Percentiles rank a stretch among this genome's conserved stretches.
Conservation (phyloP, 192 early-diverging fungal species). For the Gigaspora rosea region DNA sequence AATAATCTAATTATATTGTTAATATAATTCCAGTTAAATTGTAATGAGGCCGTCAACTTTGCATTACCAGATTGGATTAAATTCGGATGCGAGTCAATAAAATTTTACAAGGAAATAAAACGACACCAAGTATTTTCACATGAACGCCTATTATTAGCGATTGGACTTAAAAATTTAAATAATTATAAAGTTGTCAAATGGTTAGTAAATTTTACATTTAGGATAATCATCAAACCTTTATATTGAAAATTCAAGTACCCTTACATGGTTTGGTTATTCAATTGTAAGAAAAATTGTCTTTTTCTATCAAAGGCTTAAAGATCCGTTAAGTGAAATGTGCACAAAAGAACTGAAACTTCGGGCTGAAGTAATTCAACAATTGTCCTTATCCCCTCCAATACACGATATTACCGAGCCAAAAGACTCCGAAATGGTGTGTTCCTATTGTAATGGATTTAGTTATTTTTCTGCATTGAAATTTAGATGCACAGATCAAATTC, state of each 20-base stretch:
- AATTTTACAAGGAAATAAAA: conserved; percentile 76
- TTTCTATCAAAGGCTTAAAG: conserved; percentile 43
- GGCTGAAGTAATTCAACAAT: background rate
- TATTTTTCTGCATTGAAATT: conserved; percentile 71
- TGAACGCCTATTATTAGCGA: conserved; percentile 83
- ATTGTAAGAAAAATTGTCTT: background rate
- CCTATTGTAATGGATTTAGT: conserved; percentile 69
- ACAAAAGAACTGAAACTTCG: conserved; percentile 60
- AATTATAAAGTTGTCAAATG: conserved; percentile 1
- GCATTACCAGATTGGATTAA: conserved; percentile 90
- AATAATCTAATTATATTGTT: conserved; percentile 5
- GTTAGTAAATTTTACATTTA: conserved; percentile 4
- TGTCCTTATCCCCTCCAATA: conserved; percentile 5
- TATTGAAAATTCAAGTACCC: background rate
- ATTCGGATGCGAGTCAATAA: conserved; percentile 75
- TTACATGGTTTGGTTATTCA: background rate
- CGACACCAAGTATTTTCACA: conserved; percentile 92
- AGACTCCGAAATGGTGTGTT: conserved; percentile 68
- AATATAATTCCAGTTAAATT: conserved; percentile 70
- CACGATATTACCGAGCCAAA: conserved; percentile 47
- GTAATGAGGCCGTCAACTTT: conserved; percentile 97
- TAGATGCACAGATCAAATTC: conserved; percentile 60
- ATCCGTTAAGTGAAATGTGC: conserved; percentile 51
- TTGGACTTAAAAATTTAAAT: conserved; percentile 44
- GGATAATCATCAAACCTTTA: background rate